Percentiles rank a stretch among this genome's conserved stretches.
phyloP scores from a whole-genome alignment of 2,329 filamentous ascomycete genomes.

The Fusarium sp. region DNA sequence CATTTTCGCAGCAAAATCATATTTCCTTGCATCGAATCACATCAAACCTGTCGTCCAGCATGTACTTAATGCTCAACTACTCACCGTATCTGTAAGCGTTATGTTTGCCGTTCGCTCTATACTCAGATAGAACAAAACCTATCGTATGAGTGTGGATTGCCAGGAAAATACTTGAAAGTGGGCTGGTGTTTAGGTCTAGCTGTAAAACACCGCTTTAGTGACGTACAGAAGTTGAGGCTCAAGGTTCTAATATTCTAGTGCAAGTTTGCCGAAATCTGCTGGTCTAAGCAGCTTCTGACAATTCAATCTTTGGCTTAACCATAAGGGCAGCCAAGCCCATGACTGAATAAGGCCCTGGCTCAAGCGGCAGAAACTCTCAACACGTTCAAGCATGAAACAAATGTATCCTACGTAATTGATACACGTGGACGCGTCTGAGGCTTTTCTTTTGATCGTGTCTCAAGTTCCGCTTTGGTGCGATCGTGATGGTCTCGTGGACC shows the following conservation, averaged over 20 bases:
- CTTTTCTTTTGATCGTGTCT: conserved; percentile 28
- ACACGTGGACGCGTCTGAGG: conserved; percentile 32
- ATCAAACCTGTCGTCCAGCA: background rate
- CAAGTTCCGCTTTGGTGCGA: conserved; percentile 24
- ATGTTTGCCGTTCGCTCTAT: background rate
- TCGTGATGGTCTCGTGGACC: conserved; percentile 38
- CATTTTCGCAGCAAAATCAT: background rate
- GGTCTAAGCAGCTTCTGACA: background rate
- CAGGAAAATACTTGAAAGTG: background rate
- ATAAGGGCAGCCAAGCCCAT: background rate
- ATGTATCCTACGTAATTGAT: conserved; percentile 4
- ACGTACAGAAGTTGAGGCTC: conserved; percentile 6
- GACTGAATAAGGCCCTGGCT: background rate
- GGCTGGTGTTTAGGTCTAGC: background rate
- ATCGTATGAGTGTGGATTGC: background rate
- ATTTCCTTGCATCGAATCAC: background rate
- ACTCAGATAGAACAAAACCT: background rate
- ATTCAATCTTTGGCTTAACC: background rate
- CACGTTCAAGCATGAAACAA: background rate
- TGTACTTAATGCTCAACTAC: background rate
- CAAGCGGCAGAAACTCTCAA: background rate
- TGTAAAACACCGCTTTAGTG: conserved; percentile 8
- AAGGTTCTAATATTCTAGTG: background rate
- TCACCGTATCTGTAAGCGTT: background rate
- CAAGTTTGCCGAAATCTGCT: background rate